A percentile compares a stretch with the other conserved stretches of the same genome.
These are phyloP conservation scores for Verticillium dahliae DNA, from an alignment of 2,329 filamentous ascomycete species.

Conservation along the genomic window DNA sequence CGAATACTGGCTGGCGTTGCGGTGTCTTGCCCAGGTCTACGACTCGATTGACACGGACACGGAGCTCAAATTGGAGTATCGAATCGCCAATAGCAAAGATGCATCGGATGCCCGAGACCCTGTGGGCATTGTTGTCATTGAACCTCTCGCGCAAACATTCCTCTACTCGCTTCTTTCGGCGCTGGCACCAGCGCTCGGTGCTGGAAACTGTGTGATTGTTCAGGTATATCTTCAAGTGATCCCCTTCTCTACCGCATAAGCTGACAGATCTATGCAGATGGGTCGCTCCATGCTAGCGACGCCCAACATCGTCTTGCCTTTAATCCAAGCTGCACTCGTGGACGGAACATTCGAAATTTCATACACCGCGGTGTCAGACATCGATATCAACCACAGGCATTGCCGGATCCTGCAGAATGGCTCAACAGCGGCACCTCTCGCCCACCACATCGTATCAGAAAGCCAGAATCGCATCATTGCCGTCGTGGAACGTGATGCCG, in stretches of 20 bases:
- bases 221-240: slow-evolving; percentile 10
- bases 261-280: slow-evolving; percentile 18
- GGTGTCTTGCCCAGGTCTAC: slow-evolving; percentile 30
- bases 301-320: slow-evolving; percentile 24
- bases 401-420: slow-evolving; percentile 2
- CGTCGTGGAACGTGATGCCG: slow-evolving; percentile 54
- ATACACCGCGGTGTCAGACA: slow-evolving; percentile 19
- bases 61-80: slow-evolving; percentile 15
- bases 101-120: slow-evolving; percentile 5
- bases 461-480: slow-evolving; percentile 33
- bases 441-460: slow-evolving; percentile 11
- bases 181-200: slow-evolving; percentile 18
- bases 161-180: slow-evolving; percentile 18
- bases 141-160: slow-evolving; percentile 15
- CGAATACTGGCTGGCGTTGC: slow-evolving; percentile 33
- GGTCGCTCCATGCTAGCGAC: slow-evolving; percentile 30
- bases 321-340: slow-evolving; percentile 34
- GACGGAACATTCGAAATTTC: slow-evolving; percentile 40
- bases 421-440: background rate
- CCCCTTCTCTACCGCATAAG: slow-evolving; percentile 3
- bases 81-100: slow-evolving; percentile 9
- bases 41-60: slow-evolving; percentile 23
- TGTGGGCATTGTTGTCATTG: slow-evolving; percentile 16
- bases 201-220: slow-evolving; percentile 20
- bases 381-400: slow-evolving; percentile 10